A percentile compares a stretch with the other conserved stretches of the same genome.
Conservation (phyloP, 2,329 filamentous ascomycete species). For the Huntiella abstrusa region DNA sequence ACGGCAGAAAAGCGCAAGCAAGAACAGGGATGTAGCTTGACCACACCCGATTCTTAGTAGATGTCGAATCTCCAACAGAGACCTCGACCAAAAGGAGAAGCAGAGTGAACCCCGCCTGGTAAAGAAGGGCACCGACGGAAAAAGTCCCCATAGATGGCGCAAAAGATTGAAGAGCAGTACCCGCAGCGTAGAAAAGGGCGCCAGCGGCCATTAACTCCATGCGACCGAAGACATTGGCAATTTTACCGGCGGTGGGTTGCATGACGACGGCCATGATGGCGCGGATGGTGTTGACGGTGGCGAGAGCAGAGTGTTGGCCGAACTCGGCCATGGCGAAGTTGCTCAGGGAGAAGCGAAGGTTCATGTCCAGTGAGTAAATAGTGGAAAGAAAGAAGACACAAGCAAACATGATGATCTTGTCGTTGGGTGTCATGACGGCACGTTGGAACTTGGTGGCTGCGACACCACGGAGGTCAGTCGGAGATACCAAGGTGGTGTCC, state of each 20-base stretch:
- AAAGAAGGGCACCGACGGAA: conserved; percentile 37
- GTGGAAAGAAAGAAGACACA: conserved; percentile 45
- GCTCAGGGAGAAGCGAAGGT: conserved; percentile 35
- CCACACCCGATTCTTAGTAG: conserved; percentile 40
- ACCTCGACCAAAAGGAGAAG: conserved; percentile 44
- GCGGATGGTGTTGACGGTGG: conserved; percentile 38
- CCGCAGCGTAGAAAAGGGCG: conserved; percentile 38
- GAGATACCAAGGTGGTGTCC: too few species aligned
- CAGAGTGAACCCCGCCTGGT: conserved; percentile 45
- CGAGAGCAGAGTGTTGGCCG: conserved; percentile 32
- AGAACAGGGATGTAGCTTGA: conserved; percentile 43
- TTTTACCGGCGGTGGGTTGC: conserved; percentile 36
- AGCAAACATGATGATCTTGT: conserved; percentile 38
- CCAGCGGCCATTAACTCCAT: conserved; percentile 36
- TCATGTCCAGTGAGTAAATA: conserved; percentile 41
- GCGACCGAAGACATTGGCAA: conserved; percentile 44
- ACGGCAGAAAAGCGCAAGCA: conserved; percentile 45
- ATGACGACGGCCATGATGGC: conserved; percentile 40
- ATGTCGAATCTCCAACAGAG: conserved; percentile 44
- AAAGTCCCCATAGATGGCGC: conserved; percentile 31
- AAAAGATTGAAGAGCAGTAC: conserved; percentile 36
- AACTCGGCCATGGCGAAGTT: conserved; percentile 33
- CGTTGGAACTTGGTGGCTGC: conserved; percentile 36
- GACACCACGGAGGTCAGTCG: conserved; percentile 30
- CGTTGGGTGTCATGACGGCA: conserved; percentile 28